Evolutionary conservation across 345 rosid genomes (phyloP).

Genomic region (Stellera chamaejasme): DNA sequence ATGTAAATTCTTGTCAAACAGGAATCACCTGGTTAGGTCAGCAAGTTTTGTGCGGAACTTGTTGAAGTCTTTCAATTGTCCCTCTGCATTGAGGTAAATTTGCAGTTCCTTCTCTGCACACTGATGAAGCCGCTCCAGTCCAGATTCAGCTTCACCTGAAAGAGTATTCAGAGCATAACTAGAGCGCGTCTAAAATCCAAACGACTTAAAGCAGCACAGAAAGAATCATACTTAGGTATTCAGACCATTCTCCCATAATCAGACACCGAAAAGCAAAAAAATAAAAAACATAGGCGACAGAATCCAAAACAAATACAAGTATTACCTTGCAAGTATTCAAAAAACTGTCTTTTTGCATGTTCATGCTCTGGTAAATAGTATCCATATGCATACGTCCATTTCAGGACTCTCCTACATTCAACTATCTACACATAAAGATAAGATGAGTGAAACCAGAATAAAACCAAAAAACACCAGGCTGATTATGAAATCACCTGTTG

Average conservation of each 20-base stretch:
- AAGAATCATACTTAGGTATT: too few species aligned
- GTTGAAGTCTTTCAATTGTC: conserved; percentile 64
- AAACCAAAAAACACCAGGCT: not conserved
- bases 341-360: conserved; percentile 65
- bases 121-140: conserved; percentile 85
- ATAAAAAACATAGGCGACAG: too few species aligned
- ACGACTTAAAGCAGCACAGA: too few species aligned
- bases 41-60: conserved; percentile 86
- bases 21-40: conserved; percentile 62
- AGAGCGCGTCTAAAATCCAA: conserved; percentile 1
- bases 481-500: conserved; percentile 45
- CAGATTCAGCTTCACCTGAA: conserved; percentile 85
- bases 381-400: conserved; percentile 90
- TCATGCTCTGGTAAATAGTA: conserved; percentile 71
- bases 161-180: conserved; percentile 1
- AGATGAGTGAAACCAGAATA: conserved; percentile 9
- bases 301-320: conserved; percentile 5
- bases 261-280: not conserved
- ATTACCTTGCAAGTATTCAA: conserved; percentile 81
- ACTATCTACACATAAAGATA: conserved; percentile 42
- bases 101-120: conserved; percentile 85
- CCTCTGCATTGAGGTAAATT: conserved; percentile 40
- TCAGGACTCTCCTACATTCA: conserved; percentile 80
- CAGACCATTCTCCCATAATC: too few species aligned
- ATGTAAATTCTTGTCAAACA: not conserved